Base-by-base conservation (phyloP, 169 alveolate genomes). In the Pseudocohnilembus persalinus region DNA sequence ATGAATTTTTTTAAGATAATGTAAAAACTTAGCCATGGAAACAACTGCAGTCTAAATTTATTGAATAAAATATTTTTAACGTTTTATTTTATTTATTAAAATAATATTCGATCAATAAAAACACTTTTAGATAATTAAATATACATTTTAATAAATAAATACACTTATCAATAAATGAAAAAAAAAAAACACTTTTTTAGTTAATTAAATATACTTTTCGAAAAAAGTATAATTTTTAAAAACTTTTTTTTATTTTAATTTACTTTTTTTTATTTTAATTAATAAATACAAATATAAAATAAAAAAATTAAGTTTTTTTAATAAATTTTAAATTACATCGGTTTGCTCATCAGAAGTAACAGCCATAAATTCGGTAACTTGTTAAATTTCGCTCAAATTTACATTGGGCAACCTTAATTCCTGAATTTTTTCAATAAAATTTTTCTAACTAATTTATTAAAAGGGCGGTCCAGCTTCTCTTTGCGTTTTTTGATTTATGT, bases 1-100 rank as follows among this genome's bases (percentile, higher is more conserved):
- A 32, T 79, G 35, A 4, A 49, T 79, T 29, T 79, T 79, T 79
- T 76, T 79, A 35, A 79, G 29, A 29, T 79, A 79, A 63, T 79
- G 84, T 15, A 49, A 31, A 29, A 32, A 79, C 0, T 35, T 64
- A 0, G 84, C 25, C 28, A 79, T 33, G 11, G 74, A 29, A 27
- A 79, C 49, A 0, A 31, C 28, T 15, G 6, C 29, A 27, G 25
- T 1, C 0, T 31, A 27, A 20, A 33, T 24, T 1, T 75, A 74
- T 1, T 1, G 15, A 32, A 32, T 24, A 1, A 29, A 30, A 20
- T 73, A 73, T 27, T 73, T n/a, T 73, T 73, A 31, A 76, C n/a
- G n/a, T n/a, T n/a, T n/a, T n/a, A n/a, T n/a, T n/a, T n/a, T n/a
- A n/a, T n/a, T n/a, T n/a, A n/a, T n/a, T n/a, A n/a, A n/a, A n/a